Conservation (phyloP, 257 asterid species). For the Gardenia jasminoides region DNA sequence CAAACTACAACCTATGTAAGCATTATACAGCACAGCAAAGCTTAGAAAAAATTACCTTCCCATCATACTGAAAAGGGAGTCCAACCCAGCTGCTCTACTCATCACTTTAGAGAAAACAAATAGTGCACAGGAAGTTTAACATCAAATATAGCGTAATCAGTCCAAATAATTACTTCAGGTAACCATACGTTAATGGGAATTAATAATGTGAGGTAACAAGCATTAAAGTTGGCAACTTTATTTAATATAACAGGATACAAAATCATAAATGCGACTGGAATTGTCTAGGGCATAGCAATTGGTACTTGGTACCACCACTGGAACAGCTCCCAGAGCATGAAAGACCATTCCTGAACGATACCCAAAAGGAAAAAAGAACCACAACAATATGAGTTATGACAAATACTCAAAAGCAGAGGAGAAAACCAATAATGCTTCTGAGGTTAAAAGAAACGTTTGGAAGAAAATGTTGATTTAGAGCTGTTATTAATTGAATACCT, state of each 20-base stretch:
- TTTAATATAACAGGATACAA: slow-evolving; percentile 61
- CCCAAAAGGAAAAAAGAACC: no score
- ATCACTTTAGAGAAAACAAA: slow-evolving; percentile 41
- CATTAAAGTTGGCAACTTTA: neutral
- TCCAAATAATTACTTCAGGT: neutral
- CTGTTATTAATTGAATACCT: slow-evolving; percentile 25
- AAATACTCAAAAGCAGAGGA: no score
- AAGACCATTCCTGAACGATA: slow-evolving; percentile 46
- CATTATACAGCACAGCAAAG: neutral
- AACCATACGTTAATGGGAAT: neutral
- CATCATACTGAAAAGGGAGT: slow-evolving; percentile 69
- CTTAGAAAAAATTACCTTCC: slow-evolving; percentile 46
- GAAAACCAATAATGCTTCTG: no score
- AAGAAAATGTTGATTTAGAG: neutral
- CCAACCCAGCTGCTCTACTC: slow-evolving; percentile 76
- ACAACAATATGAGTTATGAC: no score
- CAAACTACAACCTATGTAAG: neutral
- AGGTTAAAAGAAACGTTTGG: neutral
- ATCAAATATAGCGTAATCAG: slow-evolving; percentile 4
- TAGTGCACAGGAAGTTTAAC: slow-evolving; percentile 4
- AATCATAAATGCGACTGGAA: slow-evolving; percentile 75
- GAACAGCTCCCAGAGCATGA: slow-evolving; percentile 51
- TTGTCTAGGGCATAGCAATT: slow-evolving; percentile 76
- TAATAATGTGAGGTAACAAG: neutral
- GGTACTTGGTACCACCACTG: slow-evolving; percentile 74